phyloP scores from a whole-genome alignment of 352 stramenopile genomes.

The Pythium myriotylum region DNA sequence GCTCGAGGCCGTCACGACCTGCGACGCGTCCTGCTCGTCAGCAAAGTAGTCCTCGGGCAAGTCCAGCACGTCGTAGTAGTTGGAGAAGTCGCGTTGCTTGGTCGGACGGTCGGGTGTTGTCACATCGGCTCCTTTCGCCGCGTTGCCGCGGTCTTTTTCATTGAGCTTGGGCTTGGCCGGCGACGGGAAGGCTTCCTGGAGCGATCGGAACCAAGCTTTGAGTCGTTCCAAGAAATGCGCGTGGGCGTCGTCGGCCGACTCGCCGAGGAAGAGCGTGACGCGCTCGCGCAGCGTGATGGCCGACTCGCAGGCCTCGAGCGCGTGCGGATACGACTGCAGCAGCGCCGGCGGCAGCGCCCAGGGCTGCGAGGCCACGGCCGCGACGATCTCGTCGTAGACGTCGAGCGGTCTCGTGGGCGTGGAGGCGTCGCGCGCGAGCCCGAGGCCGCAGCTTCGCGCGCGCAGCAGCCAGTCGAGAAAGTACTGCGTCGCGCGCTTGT shows the following conservation, averaged over 20 bases:
- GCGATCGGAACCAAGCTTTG: conserved; percentile 1
- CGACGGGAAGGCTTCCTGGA: neutral
- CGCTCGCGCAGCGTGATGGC: conserved; percentile 17
- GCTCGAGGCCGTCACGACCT: neutral
- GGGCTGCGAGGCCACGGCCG: conserved; percentile 2
- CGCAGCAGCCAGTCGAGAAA: conserved; percentile 8
- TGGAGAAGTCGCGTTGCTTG: neutral
- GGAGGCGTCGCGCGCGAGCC: neutral
- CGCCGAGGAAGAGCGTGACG: conserved; percentile 5
- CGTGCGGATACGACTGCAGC: conserved; percentile 3
- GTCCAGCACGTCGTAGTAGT: conserved; percentile 7
- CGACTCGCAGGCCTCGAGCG: conserved; percentile 2
- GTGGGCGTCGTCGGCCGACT: conserved; percentile 4
- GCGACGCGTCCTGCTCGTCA: neutral
- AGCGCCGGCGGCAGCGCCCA: conserved; percentile 8
- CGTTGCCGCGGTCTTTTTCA: neutral
- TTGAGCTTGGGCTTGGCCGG: no score
- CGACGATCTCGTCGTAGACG: conserved; percentile 8
- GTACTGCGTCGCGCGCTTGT: conserved; percentile 1
- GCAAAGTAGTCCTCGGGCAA: conserved; percentile 9
- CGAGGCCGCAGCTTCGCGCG: neutral
- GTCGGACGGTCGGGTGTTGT: neutral
- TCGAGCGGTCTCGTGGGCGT: neutral
- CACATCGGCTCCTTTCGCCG: neutral
- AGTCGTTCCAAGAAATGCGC: conserved; percentile 10